Conservation (phyloP, 352 stramenopile genomes). For the Elongisporangium anandrum region DNA sequence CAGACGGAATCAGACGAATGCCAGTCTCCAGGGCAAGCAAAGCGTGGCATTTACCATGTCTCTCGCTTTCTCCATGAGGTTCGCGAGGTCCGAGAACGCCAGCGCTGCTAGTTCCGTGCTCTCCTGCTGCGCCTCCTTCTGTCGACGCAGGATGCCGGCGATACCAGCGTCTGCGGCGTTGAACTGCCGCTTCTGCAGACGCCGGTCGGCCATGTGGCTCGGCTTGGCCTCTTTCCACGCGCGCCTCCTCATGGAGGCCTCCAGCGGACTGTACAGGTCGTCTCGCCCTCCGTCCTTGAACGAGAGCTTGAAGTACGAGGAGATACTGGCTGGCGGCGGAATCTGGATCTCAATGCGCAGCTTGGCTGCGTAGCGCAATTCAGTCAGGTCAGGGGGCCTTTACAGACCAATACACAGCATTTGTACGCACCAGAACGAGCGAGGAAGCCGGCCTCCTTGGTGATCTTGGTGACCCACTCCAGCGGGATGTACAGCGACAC, state of each 20-base stretch:
- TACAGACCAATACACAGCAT: neutral
- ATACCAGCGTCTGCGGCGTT: conserved; percentile 76
- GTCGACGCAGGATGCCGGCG: conserved; percentile 71
- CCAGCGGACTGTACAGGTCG: conserved; percentile 77
- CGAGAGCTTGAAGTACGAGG: conserved; percentile 79
- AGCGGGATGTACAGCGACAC: conserved; percentile 68
- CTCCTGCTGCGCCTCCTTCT: conserved; percentile 77
- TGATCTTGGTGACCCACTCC: conserved; percentile 61
- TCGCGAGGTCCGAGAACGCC: conserved; percentile 89
- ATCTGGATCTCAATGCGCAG: conserved; percentile 68
- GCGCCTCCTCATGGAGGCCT: conserved; percentile 55
- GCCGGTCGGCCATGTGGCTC: conserved; percentile 65
- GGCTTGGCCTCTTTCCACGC: conserved; percentile 78
- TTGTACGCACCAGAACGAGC: conserved; percentile 42
- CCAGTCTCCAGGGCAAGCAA: neutral
- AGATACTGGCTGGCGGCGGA: conserved; percentile 24
- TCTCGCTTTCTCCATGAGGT: conserved; percentile 87
- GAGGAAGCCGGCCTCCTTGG: conserved; percentile 82
- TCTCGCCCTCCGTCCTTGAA: conserved; percentile 84
- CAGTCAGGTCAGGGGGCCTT: neutral
- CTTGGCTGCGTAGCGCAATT: conserved; percentile 32
- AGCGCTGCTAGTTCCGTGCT: conserved; percentile 71
- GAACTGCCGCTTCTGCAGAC: conserved; percentile 77
- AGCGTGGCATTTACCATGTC: conserved; percentile 66
- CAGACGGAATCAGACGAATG: no score